phyloP scores from a whole-genome alignment of 1,139 yeast genomes.

The Pichia inconspicua region DNA sequence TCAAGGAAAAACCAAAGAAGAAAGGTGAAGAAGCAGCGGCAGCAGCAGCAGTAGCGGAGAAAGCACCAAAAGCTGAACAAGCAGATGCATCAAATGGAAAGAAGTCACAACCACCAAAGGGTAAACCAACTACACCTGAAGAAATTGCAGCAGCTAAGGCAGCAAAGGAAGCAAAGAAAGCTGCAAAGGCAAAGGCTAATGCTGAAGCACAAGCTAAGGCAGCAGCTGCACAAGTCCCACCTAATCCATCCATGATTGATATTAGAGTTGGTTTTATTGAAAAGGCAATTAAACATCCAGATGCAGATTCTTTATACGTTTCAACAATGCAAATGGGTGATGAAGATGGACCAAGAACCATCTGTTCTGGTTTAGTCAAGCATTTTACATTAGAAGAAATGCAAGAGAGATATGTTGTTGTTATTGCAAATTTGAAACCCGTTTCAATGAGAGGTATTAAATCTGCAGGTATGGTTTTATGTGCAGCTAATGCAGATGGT shows the following conservation, averaged over 20 bases:
- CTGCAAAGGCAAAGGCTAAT: slow-evolving; percentile 59
- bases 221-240: slow-evolving; percentile 30
- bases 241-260: slow-evolving; percentile 79
- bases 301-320: slow-evolving; percentile 92
- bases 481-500: slow-evolving; percentile 63
- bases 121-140: slow-evolving; percentile 18
- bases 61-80: slow-evolving; percentile 27
- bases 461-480: slow-evolving; percentile 92
- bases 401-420: slow-evolving; percentile 76
- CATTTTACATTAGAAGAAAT: slow-evolving; percentile 71
- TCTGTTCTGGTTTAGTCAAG: slow-evolving; percentile 88
- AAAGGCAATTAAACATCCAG: slow-evolving; percentile 95
- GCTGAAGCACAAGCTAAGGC: slow-evolving; percentile 31
- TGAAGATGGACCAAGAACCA: slow-evolving; percentile 94
- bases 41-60: slow-evolving; percentile 21
- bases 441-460: slow-evolving; percentile 92
- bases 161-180: slow-evolving; percentile 49
- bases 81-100: slow-evolving; percentile 28
- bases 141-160: slow-evolving; percentile 27
- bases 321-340: slow-evolving; percentile 97
- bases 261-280: slow-evolving; percentile 94
- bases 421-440: slow-evolving; percentile 83
- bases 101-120: slow-evolving; percentile 14
- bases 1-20: slow-evolving; percentile 45
- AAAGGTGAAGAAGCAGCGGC: slow-evolving; percentile 19